Base-by-base conservation (phyloP, 2,329 filamentous ascomycete species). In the Purpureocillium takamizusanense region DNA sequence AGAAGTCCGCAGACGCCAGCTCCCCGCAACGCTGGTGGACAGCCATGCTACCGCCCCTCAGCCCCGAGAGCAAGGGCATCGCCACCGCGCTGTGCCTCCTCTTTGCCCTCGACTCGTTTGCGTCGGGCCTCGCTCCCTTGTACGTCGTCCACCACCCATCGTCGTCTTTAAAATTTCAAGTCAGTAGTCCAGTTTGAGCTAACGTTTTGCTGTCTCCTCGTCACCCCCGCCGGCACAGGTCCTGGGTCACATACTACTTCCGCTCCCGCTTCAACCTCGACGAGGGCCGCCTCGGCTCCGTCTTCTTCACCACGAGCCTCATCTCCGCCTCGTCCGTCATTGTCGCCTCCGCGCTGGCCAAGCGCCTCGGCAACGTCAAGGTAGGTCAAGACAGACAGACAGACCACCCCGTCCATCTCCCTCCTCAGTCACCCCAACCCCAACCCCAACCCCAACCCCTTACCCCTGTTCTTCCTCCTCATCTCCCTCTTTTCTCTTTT, bases 71-170 rank as follows among this genome's bases (percentile, higher is more conserved):
- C 28, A 60, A 69, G 7, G 50, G 61, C 1, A 66, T 79, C 23
- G 63, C 84, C 6, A 54, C 73, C 37, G 74, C 77, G 36, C 65
- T 90, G 0, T 83, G 78, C 51, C 57, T 82, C 7, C 62, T 90
- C 2, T 82, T 87, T 48, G 72, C 71, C 1, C 51, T 87, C 6
- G 83, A 88, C 54, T 74, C 78, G 0, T 73, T 87, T 40, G 82
- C 81, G 1, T 81, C 78, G 2, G 83, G 84, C 2, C 70, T 89
- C 54, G 80, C 78, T 4, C 75, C 78, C 16, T 51, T 77, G 66
- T 78, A 62, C 56, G 72, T 62, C 7, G n/a, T n/a, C n/a, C n/a
- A n/a, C n/a, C n/a, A n/a, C n/a, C n/a, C n/a, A n/a, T n/a, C n/a
- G n/a, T n/a, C n/a, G n/a, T n/a, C n/a, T n/a, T n/a, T n/a, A n/a